phyloP scores from a whole-genome alignment of 768 basidiomycete species.

The Kwoniella dejecticola region DNA sequence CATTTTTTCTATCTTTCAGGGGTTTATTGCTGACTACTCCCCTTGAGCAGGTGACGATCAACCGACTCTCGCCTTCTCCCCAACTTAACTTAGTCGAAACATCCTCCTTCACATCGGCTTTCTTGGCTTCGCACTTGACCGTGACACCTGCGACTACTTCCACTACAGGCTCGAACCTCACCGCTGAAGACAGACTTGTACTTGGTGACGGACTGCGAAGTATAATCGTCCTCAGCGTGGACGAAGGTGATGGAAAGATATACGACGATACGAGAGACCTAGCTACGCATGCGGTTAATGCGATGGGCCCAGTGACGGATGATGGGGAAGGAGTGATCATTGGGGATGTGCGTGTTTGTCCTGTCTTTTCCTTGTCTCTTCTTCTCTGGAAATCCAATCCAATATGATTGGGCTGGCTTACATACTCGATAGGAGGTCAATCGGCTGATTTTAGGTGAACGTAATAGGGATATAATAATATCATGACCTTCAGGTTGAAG shows the following conservation, averaged over 20 bases:
- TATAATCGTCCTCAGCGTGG: slow-evolving; percentile 45
- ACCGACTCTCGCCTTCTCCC: slow-evolving; percentile 24
- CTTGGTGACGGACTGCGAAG: slow-evolving; percentile 54
- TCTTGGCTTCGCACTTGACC: slow-evolving; percentile 46
- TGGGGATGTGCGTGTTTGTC: slow-evolving; percentile 54
- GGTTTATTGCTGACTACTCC: neutral
- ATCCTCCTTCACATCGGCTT: slow-evolving; percentile 43
- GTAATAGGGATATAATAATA: slow-evolving; percentile 45
- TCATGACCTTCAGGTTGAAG: slow-evolving; percentile 50
- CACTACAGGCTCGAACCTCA: slow-evolving; percentile 7
- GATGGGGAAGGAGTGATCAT: slow-evolving; percentile 46
- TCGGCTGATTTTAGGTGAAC: no score
- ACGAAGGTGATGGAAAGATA: slow-evolving; percentile 36
- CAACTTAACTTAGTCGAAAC: slow-evolving; percentile 20
- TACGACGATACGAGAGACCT: slow-evolving; percentile 47
- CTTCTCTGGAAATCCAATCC: neutral
- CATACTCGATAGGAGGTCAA: neutral
- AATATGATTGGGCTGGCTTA: neutral
- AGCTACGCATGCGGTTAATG: slow-evolving; percentile 48
- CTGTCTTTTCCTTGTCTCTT: neutral
- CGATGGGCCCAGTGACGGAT: slow-evolving; percentile 44
- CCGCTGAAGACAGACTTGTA: slow-evolving; percentile 39
- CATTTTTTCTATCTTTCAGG: no score
- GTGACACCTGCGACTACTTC: slow-evolving; percentile 20
- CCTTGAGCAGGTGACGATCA: slow-evolving; percentile 28